Conservation (phyloP, 495 filamentous ascomycete species). For the Stereocaulon alpinum region DNA sequence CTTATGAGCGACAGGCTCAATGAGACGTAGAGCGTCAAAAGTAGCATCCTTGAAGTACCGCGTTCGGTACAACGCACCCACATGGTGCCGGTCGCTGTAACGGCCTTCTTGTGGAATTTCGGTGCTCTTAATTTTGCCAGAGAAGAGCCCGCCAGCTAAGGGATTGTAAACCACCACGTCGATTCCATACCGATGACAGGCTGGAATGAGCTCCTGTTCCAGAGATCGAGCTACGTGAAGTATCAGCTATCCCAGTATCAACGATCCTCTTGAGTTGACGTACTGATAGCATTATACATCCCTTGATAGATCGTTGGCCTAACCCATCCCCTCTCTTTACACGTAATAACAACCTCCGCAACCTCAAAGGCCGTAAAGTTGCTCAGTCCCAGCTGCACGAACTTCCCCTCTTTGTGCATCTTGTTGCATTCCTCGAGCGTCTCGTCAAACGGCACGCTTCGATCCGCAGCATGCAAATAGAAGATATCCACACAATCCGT, state of each 20-base stretch:
- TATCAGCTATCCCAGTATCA: conserved; percentile 3
- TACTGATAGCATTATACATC: conserved; percentile 60
- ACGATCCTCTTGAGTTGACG: background rate
- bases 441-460: conserved; percentile 65
- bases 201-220: conserved; percentile 69
- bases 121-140: conserved; percentile 69
- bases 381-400: conserved; percentile 66
- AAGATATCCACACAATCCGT: conserved; percentile 76
- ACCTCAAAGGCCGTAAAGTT: conserved; percentile 90
- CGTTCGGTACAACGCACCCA: conserved; percentile 58
- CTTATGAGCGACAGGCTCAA: conserved; percentile 66
- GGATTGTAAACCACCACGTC: conserved; percentile 92
- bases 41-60: conserved; percentile 74
- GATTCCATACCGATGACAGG: conserved; percentile 73
- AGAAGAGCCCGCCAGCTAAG: conserved; percentile 71
- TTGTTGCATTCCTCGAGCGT: conserved; percentile 69
- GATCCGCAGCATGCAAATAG: conserved; percentile 81
- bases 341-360: conserved; percentile 77
- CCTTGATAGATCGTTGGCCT: conserved; percentile 57
- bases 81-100: conserved; percentile 44
- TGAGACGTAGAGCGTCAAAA: conserved; percentile 62
- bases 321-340: conserved; percentile 66
- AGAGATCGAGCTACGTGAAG: conserved; percentile 49
- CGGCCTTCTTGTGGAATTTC: conserved; percentile 61
- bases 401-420: conserved; percentile 80